phyloP scores from a whole-genome alignment of 148 eudicot genomes.

The Persicaria maculosa region DNA sequence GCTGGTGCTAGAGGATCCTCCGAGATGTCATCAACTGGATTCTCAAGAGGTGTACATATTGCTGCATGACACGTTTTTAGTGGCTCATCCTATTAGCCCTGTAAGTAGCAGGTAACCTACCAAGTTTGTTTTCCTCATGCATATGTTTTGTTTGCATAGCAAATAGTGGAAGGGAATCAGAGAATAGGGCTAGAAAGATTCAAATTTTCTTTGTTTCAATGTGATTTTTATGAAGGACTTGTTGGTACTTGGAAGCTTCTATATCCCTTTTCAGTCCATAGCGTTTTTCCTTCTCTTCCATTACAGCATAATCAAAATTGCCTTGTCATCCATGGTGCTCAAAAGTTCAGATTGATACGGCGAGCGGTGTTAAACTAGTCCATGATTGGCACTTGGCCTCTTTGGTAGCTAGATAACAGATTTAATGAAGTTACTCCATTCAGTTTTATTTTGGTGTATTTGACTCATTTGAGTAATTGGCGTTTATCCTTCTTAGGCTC shows the following conservation, averaged over 20 bases:
- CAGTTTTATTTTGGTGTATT: background rate
- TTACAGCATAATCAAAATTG: background rate
- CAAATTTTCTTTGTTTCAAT: background rate
- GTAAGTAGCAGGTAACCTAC: slow-evolving; percentile 6
- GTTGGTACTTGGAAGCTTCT: background rate
- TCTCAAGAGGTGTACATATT: slow-evolving; percentile 18
- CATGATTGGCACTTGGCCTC: background rate
- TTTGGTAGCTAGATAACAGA: background rate
- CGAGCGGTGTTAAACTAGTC: background rate
- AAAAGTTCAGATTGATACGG: too few species aligned
- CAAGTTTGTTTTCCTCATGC: slow-evolving; percentile 1
- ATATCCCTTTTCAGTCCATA: background rate
- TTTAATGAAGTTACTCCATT: background rate
- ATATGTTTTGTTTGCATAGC: background rate
- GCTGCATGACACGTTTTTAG: slow-evolving; percentile 25
- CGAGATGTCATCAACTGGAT: slow-evolving; percentile 33
- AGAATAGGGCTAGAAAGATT: background rate
- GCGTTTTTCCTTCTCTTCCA: background rate
- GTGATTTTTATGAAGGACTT: background rate
- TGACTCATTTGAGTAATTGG: background rate
- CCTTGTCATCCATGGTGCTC: background rate
- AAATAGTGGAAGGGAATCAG: background rate
- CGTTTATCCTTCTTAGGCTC: background rate
- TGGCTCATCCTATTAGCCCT: slow-evolving; percentile 9
- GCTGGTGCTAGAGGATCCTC: slow-evolving; percentile 28